Percentiles rank a stretch among this genome's conserved stretches.
These are phyloP conservation scores for Pseudogymnoascus sp. DNA, from an alignment of 2,329 filamentous ascomycete genomes.

Conservation along the genomic window DNA sequence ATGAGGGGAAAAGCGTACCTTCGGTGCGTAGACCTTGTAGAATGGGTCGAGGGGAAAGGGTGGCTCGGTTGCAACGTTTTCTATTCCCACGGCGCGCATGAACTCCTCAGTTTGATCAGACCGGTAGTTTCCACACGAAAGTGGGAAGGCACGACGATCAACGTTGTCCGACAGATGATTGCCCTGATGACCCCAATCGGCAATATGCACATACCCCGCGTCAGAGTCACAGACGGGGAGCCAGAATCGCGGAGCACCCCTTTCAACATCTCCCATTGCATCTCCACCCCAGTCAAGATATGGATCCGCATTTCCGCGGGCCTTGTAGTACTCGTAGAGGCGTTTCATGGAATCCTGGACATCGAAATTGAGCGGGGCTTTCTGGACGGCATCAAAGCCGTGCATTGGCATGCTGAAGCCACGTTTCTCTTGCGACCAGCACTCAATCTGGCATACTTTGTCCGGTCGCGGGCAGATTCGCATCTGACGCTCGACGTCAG, in stretches of 20 bases:
- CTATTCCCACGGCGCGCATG: not conserved
- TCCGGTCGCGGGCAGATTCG: not conserved
- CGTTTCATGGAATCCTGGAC: not conserved
- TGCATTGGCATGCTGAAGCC: conserved; percentile 9
- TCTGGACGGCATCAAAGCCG: not conserved
- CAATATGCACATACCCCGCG: conserved; percentile 1
- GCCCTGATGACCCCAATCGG: conserved; percentile 2
- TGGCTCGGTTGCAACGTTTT: not conserved
- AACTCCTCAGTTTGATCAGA: conserved; percentile 4
- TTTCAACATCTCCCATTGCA: not conserved
- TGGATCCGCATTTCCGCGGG: not conserved
- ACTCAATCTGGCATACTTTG: conserved; percentile 10
- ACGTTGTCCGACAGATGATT: not conserved
- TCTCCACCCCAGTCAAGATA: not conserved
- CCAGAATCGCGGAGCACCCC: not conserved
- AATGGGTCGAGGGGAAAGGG: not conserved
- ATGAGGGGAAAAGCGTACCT: too few relatives aligned
- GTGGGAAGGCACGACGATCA: conserved; percentile 2
- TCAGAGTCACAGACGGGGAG: conserved; percentile 5
- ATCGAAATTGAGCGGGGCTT: not conserved
- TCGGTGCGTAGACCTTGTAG: not conserved
- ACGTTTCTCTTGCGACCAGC: conserved; percentile 7
- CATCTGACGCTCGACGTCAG: not conserved
- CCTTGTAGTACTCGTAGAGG: conserved; percentile 2
- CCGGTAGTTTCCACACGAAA: conserved; percentile 1